Evolutionary conservation across 2,329 filamentous ascomycete species (phyloP).

Genomic region (Lecanicillium sp.): DNA sequence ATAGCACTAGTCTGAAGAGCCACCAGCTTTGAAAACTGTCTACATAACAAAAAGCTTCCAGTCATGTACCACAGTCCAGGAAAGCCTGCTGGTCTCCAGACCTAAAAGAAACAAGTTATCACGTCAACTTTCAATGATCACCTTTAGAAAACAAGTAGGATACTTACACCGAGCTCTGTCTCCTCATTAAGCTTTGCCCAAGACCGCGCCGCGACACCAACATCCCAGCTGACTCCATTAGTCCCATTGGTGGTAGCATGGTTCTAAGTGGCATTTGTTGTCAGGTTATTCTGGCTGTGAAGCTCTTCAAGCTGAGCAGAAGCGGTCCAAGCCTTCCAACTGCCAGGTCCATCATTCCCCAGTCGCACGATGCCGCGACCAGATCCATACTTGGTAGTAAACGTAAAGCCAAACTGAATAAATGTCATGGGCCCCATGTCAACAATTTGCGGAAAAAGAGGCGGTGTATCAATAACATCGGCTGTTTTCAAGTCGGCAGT

Average conservation of each 20-base stretch:
- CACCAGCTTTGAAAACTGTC: constrained; percentile 26
- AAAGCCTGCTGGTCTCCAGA: constrained; percentile 29
- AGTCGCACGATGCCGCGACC: constrained; percentile 15
- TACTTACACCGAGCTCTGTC: constrained; percentile 18
- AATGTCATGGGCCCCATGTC: constrained; percentile 11
- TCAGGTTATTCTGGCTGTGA: constrained; percentile 10
- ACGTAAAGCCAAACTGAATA: constrained; percentile 13
- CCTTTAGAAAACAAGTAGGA: background rate
- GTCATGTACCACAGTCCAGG: constrained; percentile 30
- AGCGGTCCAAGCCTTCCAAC: constrained; percentile 18
- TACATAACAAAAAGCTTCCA: constrained; percentile 24
- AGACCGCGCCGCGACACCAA: constrained; percentile 26
- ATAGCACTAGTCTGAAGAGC: constrained; percentile 31
- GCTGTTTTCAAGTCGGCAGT: constrained; percentile 4
- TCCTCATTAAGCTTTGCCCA: constrained; percentile 28
- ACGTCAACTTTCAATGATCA: no score
- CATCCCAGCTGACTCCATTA: constrained; percentile 19
- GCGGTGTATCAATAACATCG: constrained; percentile 6
- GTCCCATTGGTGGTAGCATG: background rate
- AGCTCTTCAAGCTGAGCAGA: constrained; percentile 18
- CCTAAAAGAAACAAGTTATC: constrained; percentile 15
- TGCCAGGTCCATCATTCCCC: constrained; percentile 7
- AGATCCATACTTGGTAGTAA: constrained; percentile 11
- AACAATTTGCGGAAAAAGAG: constrained; percentile 10
- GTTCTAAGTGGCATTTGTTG: no score